These are phyloP conservation scores for Fusarium papillatum DNA, from an alignment of 2,329 filamentous ascomycete genomes.

Conservation along the genomic window DNA sequence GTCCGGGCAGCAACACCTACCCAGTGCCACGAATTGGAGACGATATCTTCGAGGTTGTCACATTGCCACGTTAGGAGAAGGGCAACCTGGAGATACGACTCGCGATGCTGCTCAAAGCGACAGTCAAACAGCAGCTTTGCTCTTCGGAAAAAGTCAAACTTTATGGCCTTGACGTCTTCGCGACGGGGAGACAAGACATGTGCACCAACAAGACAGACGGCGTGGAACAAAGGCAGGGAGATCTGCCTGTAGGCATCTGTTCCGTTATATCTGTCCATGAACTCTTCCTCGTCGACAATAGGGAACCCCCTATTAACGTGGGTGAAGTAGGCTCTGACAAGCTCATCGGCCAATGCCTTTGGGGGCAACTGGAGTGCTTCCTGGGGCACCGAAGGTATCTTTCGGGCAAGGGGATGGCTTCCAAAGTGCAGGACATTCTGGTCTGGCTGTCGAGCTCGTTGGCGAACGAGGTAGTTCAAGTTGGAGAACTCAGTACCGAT, in stretches of 20 bases:
- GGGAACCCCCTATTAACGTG: constrained; percentile 66
- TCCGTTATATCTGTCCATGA: constrained; percentile 63
- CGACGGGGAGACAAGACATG: constrained; percentile 59
- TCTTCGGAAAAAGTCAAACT: constrained; percentile 63
- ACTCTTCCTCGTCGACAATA: constrained; percentile 64
- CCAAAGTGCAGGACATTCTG: constrained; percentile 51
- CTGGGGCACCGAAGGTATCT: constrained; percentile 53
- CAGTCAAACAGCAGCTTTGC: constrained; percentile 67
- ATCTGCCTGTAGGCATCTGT: constrained; percentile 59
- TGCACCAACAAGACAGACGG: constrained; percentile 64
- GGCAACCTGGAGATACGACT: constrained; percentile 66
- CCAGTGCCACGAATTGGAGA: constrained; percentile 66
- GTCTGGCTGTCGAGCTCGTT: constrained; percentile 52
- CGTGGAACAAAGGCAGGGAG: constrained; percentile 63
- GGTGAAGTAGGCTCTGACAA: constrained; percentile 64
- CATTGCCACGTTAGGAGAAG: constrained; percentile 69
- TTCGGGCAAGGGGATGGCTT: constrained; percentile 51
- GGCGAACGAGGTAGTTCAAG: constrained; percentile 66
- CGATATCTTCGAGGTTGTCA: constrained; percentile 66
- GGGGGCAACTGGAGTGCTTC: constrained; percentile 64
- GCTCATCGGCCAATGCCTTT: constrained; percentile 60
- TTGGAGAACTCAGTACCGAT: constrained; percentile 70
- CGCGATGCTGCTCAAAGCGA: constrained; percentile 66
- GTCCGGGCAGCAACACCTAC: constrained; percentile 65
- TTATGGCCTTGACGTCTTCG: constrained; percentile 55